phyloP scores from a whole-genome alignment of 495 filamentous ascomycete genomes.

The Trichocladium uniseriatum region DNA sequence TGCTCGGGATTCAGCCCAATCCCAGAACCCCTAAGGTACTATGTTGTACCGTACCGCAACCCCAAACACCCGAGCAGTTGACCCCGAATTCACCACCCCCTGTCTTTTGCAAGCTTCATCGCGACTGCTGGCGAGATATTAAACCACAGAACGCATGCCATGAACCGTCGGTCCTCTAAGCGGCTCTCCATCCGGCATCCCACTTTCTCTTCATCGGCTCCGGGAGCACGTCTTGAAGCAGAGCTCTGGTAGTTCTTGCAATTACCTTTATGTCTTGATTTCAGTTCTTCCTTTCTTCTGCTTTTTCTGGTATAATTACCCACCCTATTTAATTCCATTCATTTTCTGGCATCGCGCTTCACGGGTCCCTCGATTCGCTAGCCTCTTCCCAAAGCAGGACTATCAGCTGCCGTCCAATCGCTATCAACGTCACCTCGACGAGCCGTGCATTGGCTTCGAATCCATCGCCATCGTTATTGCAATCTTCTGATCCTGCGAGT shows the following conservation, averaged over 20 bases:
- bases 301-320: neutral
- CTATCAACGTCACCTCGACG: slow-evolving; percentile 1
- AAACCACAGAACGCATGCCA: slow-evolving; percentile 11
- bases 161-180: slow-evolving; percentile 21
- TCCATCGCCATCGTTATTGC: neutral
- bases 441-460: slow-evolving; percentile 7
- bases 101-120: neutral
- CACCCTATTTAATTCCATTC: slow-evolving; percentile 13
- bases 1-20: too few relatives aligned
- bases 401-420: slow-evolving; percentile 4
- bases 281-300: neutral
- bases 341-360: neutral
- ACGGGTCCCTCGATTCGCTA: neutral
- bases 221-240: slow-evolving; percentile 30
- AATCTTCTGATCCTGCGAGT: neutral
- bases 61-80: neutral
- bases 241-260: slow-evolving; percentile 45
- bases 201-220: slow-evolving; percentile 10
- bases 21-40: too few relatives aligned
- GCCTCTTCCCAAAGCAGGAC: neutral
- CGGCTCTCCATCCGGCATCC: slow-evolving; percentile 32
- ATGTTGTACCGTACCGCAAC: neutral
- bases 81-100: neutral
- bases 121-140: slow-evolving; percentile 12
- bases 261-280: slow-evolving; percentile 1